Base-by-base conservation (phyloP, 768 basidiomycete species). In the Leccinellum rugosiceps region DNA sequence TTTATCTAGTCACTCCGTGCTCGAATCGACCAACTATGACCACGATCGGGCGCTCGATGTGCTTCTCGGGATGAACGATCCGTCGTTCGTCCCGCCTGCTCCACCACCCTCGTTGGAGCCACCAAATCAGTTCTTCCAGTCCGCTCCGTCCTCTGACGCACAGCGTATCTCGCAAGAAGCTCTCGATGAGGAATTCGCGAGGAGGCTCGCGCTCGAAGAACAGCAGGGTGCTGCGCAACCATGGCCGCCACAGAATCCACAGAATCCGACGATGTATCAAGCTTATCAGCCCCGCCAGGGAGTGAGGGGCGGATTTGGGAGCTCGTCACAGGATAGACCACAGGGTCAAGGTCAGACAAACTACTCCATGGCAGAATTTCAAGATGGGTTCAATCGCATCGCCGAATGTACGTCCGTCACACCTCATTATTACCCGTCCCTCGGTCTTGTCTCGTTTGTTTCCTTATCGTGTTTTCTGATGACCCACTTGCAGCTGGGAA, bases 51-150 rank as follows among this genome's bases (percentile, higher is more conserved):
- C 92, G 5, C 79, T 93, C 55, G 91, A 94, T 63, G 74, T 79
- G 1, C 77, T 94, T 9, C 80, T 94, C 7, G 87, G 86, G 10
- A 93, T 94, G 92, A 92, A 80, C 72, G 92, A 94, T 73, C 91
- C 91, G 1, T 78, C 85, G 7, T 92, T 88, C 66, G 78, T 78
- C 17, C 70, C 84, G 4, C 67, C 76, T 14, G 62, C 60, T 9
- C 60, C 41, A 3, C 58, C 44, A 0, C 59, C 60, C 11, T 31
- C 31, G 1, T 38, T 58, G 17, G 53, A 28, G 9, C 15, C 31
- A 21, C 34, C 45, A 15, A 55, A 53, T 11, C 45, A 25, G 50
- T 43, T 19, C 41, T 46, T 55, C 28, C 58, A 58, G 19, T 14
- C 41, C 30, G 11, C 47, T 11, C 62, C 80, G 75, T 72, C 67